Percentiles rank a stretch among this genome's conserved stretches.
phyloP scores from a whole-genome alignment of 2,329 filamentous ascomycete species.

The Thielaviopsis punctulata region DNA sequence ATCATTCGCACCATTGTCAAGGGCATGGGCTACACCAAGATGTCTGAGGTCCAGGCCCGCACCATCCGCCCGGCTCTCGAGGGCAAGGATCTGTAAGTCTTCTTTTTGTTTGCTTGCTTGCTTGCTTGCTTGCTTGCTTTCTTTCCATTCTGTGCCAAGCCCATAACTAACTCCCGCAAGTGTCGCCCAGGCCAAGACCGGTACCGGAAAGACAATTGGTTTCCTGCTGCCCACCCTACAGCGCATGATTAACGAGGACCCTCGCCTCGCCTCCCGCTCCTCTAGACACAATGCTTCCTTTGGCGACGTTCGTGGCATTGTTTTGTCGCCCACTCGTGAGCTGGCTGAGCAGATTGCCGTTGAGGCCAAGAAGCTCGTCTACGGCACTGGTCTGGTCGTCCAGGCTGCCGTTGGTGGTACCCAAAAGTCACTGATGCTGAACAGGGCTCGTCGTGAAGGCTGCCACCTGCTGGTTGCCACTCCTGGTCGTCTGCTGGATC shows the following conservation, averaged over 20 bases:
- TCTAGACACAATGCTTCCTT: conserved; percentile 23
- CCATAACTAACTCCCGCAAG: conserved; percentile 23
- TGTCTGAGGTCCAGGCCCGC: conserved; percentile 82
- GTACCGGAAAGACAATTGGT: conserved; percentile 89
- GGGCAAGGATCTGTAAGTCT: conserved; percentile 66
- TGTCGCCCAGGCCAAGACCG: conserved; percentile 88
- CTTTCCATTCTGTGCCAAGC: not conserved
- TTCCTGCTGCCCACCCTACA: conserved; percentile 81
- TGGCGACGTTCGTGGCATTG: conserved; percentile 48
- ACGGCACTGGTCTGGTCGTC: conserved; percentile 46
- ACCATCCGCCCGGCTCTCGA: conserved; percentile 68
- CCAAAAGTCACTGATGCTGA: conserved; percentile 51
- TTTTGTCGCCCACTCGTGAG: conserved; percentile 67
- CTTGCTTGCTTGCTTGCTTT: conserved; percentile 14
- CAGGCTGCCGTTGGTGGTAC: conserved; percentile 85
- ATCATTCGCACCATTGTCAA: conserved; percentile 52
- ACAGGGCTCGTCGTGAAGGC: conserved; percentile 50
- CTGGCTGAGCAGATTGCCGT: conserved; percentile 64
- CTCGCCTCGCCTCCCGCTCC: conserved; percentile 34
- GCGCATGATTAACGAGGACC: conserved; percentile 50
- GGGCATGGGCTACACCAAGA: conserved; percentile 59
- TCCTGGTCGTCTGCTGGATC: conserved; percentile 71
- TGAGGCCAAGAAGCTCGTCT: conserved; percentile 55
- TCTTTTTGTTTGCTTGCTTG: not conserved
- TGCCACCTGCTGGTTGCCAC: conserved; percentile 86